These are phyloP conservation scores for Backusella tuberculispora DNA, from an alignment of 192 early-diverging fungal species.

Conservation along the genomic window DNA sequence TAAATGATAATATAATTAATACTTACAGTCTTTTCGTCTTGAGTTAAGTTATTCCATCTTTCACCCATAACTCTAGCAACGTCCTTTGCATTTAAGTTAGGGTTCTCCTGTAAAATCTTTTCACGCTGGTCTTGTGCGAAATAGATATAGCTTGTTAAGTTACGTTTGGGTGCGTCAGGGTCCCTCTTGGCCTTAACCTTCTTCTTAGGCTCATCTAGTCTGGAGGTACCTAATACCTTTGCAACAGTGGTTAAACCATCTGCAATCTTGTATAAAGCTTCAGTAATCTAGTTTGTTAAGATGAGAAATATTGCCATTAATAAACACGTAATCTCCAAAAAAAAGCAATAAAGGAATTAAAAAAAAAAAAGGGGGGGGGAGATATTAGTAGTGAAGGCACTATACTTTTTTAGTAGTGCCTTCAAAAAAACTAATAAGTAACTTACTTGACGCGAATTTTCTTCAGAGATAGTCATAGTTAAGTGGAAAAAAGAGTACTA, in stretches of 20 bases:
- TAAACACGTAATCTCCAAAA: background rate
- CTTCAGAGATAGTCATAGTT: background rate
- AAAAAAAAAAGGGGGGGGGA: background rate
- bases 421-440: background rate
- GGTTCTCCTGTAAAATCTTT: constrained; percentile 79
- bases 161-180: constrained; percentile 88
- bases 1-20: background rate
- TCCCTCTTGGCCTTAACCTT: constrained; percentile 74
- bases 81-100: constrained; percentile 45
- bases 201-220: constrained; percentile 31
- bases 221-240: background rate
- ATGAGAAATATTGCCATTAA: background rate
- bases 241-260: background rate
- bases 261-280: constrained; percentile 6
- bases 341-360: background rate
- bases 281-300: background rate
- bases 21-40: constrained; percentile 32
- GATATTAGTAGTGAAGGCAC: background rate
- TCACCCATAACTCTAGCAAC: constrained; percentile 43
- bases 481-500: constrained; percentile 3
- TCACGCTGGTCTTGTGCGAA: constrained; percentile 83
- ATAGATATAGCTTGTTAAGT: constrained; percentile 87
- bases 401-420: background rate
- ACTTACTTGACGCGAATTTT: constrained; percentile 14
- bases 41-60: constrained; percentile 43